Evolutionary conservation across 2,329 filamentous ascomycete genomes (phyloP).

Genomic region (Fusarium fujikuroi): DNA sequence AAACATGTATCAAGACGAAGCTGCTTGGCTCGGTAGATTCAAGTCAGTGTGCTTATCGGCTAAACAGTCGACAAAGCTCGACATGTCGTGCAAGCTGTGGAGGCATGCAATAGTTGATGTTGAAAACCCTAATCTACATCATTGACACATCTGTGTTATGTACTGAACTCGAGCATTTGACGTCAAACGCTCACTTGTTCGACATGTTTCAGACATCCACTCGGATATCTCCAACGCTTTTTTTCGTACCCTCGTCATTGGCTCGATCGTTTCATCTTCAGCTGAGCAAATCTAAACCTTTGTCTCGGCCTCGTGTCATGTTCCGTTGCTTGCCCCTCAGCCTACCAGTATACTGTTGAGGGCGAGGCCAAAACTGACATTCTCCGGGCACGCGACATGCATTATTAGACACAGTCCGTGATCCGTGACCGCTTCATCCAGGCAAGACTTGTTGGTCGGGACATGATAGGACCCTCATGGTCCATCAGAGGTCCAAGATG

Average conservation of each 20-base stretch:
- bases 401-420: slow-evolving; percentile 14
- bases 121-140: slow-evolving; percentile 7
- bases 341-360: slow-evolving; percentile 4
- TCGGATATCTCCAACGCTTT: slow-evolving; percentile 23
- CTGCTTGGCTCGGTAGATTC: slow-evolving; percentile 8
- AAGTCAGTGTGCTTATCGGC: not conserved
- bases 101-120: not conserved
- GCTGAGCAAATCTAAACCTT: slow-evolving; percentile 20
- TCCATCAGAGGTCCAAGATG: slow-evolving; percentile 20
- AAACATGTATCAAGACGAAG: slow-evolving; percentile 17
- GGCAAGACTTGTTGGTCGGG: not conserved
- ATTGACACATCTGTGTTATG: not conserved
- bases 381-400: slow-evolving; percentile 18
- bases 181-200: slow-evolving; percentile 19
- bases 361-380: slow-evolving; percentile 10
- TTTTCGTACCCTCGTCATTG: slow-evolving; percentile 19
- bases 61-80: not conserved
- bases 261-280: slow-evolving; percentile 13
- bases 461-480: slow-evolving; percentile 16
- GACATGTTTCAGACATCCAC: slow-evolving; percentile 26
- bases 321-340: slow-evolving; percentile 14
- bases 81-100: not conserved
- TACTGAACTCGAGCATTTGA: slow-evolving; percentile 6
- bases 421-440: not conserved
- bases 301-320: slow-evolving; percentile 32